A percentile compares a stretch with the other conserved stretches of the same genome.
Evolutionary conservation across 1,284 basidiomycete genomes (phyloP).

Genomic region (Inonotus obliquus): DNA sequence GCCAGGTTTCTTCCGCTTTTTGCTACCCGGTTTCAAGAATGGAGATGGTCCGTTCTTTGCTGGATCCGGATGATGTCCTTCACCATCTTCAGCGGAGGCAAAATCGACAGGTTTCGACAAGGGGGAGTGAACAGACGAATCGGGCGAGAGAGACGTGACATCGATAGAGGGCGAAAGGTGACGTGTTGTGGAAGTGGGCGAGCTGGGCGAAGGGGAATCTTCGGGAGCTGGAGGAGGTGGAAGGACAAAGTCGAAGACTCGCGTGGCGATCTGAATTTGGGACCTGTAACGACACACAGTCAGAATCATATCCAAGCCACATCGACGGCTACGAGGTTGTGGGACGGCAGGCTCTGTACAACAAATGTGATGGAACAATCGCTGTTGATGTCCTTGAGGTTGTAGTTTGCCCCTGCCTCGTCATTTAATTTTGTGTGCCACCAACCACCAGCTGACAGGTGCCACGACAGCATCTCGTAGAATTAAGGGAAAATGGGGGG

Average conservation of each 20-base stretch:
- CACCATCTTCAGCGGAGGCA: constrained; percentile 20
- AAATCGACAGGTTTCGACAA: constrained; percentile 33
- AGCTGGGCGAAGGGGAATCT: constrained; percentile 72
- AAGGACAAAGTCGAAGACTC: constrained; percentile 95
- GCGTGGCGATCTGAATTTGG: constrained; percentile 97
- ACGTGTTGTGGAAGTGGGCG: constrained; percentile 55
- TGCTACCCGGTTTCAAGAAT: constrained; percentile 43
- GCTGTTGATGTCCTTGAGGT: not conserved
- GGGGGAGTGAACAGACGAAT: constrained; percentile 71
- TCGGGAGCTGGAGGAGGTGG: constrained; percentile 71
- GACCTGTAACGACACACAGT: constrained; percentile 54
- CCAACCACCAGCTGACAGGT: not conserved
- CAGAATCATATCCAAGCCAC: constrained; percentile 8
- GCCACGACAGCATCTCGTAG: constrained; percentile 6
- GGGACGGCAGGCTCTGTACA: not conserved
- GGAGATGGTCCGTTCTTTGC: constrained; percentile 29
- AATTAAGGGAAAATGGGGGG: not conserved
- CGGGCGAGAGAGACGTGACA: constrained; percentile 74
- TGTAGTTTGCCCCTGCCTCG: not conserved
- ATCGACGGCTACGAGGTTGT: not conserved
- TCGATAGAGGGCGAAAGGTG: constrained; percentile 67
- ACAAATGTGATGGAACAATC: not conserved
- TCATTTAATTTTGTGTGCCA: not conserved
- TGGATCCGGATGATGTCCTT: constrained; percentile 26
- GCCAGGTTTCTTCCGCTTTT: constrained; percentile 71